Conservation (phyloP, 2,329 filamentous ascomycete species). For the Aspergillus vadensis region DNA sequence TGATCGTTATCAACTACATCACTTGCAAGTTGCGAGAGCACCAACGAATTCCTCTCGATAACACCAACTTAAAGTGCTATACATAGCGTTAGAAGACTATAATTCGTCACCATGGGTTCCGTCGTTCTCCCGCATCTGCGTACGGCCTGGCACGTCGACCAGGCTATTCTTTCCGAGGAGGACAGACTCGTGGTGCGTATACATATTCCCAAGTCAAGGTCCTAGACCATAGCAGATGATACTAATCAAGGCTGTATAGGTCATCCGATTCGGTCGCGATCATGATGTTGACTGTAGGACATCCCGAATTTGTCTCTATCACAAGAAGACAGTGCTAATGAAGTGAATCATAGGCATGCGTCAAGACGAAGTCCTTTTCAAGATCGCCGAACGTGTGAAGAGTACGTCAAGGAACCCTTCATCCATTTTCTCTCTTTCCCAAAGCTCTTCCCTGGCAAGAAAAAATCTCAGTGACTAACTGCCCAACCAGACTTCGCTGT, state of each 20-base stretch:
- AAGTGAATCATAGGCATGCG: constrained; percentile 56
- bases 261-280: constrained; percentile 91
- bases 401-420: constrained; percentile 44
- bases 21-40: neutral
- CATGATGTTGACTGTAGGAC: constrained; percentile 69
- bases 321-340: constrained; percentile 20
- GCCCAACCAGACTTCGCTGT: constrained; percentile 43
- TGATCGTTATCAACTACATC: neutral
- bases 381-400: constrained; percentile 89
- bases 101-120: constrained; percentile 64
- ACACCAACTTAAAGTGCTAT: neutral
- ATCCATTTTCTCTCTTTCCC: neutral
- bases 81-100: too few species aligned
- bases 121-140: constrained; percentile 88
- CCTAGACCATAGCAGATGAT: neutral
- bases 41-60: neutral
- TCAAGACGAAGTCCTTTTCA: constrained; percentile 93
- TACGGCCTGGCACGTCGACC: constrained; percentile 97
- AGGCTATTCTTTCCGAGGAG: constrained; percentile 88
- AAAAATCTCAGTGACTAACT: neutral
- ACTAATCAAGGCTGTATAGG: constrained; percentile 45
- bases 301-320: neutral
- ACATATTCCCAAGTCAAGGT: neutral
- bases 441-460: too few species aligned
- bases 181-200: constrained; percentile 66